Base-by-base conservation (phyloP, 1,284 basidiomycete species). In the Ustilago sp. region DNA sequence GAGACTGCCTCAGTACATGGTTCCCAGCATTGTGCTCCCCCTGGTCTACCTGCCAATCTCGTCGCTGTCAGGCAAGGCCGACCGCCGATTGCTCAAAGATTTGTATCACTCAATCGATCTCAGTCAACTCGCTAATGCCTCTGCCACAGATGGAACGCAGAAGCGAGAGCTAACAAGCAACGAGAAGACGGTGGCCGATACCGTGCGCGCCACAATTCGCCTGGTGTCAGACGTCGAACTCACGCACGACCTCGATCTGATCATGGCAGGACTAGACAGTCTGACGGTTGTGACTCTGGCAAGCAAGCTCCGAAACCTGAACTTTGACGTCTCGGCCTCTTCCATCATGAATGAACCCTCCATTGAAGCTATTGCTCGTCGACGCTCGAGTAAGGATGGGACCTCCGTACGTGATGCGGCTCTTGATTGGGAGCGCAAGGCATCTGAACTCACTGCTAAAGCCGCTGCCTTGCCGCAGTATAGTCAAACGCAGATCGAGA, bases 231-330 rank as follows among this genome's bases (percentile, higher is more conserved):
- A 67, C 19, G 41, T 59, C 53, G 48, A 59, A 32, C 57, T 77
- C 11, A 70, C 64, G 0, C 71, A 48, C 19, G 39, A 47, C 15
- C 43, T 57, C 5, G 70, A 74, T 35, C 74, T 85, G 31, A 80
- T 83, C 68, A 72, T 77, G 50, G 57, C 77, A 0, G 83, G 83
- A 3, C 62, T 85, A 45, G 83, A 85, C 60, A 83, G 82, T 47
- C 65, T 85, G 50, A 70, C 68, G 6, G 81, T 82, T 15, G 79
- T 85, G 19, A 73, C 77, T 2, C 65, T 85, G 38, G 68, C 71
- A 6, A 68, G 68, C 32, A 69, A 72, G 61, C 71, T 85, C 55
- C 55, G 68, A 8, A 70, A 75, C 55, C 52, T 51, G 4, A 74
- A 74, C 19, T 52, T 66, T 34, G 23, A 68, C 8, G 69, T 71